Evolutionary conservation across 805 yeast species (phyloP).

Genomic region (Yarrowia sp.): DNA sequence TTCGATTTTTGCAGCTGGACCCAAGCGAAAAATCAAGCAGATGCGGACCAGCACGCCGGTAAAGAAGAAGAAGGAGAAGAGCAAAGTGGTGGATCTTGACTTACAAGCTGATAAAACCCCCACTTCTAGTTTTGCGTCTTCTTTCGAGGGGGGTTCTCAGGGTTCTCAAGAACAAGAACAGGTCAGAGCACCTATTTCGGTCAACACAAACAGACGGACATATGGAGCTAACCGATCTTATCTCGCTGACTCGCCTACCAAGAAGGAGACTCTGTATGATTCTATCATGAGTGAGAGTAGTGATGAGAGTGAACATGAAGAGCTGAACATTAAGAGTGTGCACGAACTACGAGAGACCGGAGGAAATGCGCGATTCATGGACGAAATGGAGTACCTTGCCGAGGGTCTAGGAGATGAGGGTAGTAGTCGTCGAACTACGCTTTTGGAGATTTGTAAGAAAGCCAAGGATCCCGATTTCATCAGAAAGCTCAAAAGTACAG

Average conservation of each 20-base stretch:
- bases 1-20: not conserved
- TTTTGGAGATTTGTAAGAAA: slow-evolving; percentile 16
- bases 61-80: not conserved
- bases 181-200: not conserved
- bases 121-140: not conserved
- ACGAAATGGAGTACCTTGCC: slow-evolving; percentile 11
- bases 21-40: slow-evolving; percentile 1
- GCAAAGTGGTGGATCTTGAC: not conserved
- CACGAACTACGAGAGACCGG: slow-evolving; percentile 20
- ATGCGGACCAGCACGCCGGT: slow-evolving; percentile 1
- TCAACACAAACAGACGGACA: not conserved
- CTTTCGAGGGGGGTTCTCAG: not conserved
- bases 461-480: slow-evolving; percentile 7
- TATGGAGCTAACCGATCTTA: slow-evolving; percentile 9
- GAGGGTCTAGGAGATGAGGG: slow-evolving; percentile 14
- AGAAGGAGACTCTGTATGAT: not conserved
- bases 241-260: slow-evolving; percentile 22
- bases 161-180: not conserved
- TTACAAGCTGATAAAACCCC: not conserved
- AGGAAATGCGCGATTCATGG: slow-evolving; percentile 21
- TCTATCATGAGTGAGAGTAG: slow-evolving; percentile 7
- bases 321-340: slow-evolving; percentile 11
- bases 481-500: slow-evolving; percentile 13
- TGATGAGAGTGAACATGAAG: slow-evolving; percentile 6
- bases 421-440: slow-evolving; percentile 14